Evolutionary conservation across 345 rosid species (phyloP).

Genomic region (Corchorus capsularis): DNA sequence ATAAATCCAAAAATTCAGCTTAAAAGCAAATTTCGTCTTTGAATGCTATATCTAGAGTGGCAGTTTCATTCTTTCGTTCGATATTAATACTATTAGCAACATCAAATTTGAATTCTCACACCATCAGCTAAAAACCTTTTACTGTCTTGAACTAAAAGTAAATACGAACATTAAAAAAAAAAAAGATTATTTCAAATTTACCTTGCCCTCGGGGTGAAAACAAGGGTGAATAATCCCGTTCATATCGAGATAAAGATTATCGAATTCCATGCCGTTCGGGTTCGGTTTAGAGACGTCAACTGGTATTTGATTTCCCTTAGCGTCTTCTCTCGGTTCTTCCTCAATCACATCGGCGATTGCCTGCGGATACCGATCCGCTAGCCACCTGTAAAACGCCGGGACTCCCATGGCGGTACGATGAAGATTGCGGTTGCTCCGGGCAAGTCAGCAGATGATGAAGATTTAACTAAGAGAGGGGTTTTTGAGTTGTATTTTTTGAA

Average conservation of each 20-base stretch:
- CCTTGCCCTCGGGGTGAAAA: constrained; percentile 98
- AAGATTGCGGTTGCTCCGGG: constrained; percentile 6
- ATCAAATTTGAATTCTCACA: background rate
- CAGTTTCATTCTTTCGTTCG: no score
- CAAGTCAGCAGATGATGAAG: background rate
- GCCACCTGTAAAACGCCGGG: constrained; percentile 96
- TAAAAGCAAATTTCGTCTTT: background rate
- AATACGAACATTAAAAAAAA: background rate
- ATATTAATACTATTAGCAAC: background rate
- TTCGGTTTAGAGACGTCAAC: constrained; percentile 75
- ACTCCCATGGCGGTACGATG: constrained; percentile 70
- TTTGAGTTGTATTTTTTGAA: background rate
- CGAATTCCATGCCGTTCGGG: constrained; percentile 91
- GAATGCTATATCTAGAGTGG: background rate
- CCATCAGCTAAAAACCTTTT: background rate
- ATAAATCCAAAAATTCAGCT: background rate
- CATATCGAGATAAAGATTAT: constrained; percentile 92
- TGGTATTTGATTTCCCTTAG: constrained; percentile 41
- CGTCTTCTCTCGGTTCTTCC: constrained; percentile 56
- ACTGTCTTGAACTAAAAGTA: no score
- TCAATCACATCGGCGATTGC: constrained; percentile 80
- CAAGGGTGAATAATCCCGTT: constrained; percentile 96
- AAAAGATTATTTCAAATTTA: constrained; percentile 17
- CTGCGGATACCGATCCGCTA: constrained; percentile 89
- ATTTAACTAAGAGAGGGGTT: background rate